These are phyloP conservation scores for Phytophthora europaea DNA, from an alignment of 352 stramenopile genomes.

Conservation along the genomic window DNA sequence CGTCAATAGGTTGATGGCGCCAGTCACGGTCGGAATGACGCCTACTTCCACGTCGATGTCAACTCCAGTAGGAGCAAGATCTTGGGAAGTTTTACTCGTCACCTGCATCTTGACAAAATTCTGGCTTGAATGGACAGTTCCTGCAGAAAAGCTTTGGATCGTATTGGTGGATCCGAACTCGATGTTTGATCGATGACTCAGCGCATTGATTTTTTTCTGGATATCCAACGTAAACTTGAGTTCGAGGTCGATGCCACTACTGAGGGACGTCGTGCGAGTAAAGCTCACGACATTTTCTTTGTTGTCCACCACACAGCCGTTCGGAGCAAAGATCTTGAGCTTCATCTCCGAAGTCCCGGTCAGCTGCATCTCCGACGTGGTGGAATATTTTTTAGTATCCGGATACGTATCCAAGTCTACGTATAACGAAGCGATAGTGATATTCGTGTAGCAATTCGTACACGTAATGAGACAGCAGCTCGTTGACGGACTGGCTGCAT, in stretches of 20 bases:
- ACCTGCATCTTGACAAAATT: background rate
- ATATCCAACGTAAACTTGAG: background rate
- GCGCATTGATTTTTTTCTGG: background rate
- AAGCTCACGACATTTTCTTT: background rate
- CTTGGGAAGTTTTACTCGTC: slow-evolving; percentile 1
- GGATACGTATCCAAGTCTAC: background rate
- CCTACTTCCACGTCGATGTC: background rate
- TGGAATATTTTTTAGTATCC: background rate
- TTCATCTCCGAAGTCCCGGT: background rate
- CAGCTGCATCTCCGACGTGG: background rate
- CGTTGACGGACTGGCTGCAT: background rate
- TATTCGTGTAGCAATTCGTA: background rate
- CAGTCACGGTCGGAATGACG: background rate
- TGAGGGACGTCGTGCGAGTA: background rate
- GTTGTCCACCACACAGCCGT: background rate
- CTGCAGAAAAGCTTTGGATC: background rate
- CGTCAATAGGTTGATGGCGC: background rate
- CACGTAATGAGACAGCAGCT: background rate
- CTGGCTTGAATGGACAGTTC: background rate
- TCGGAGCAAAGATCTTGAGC: slow-evolving; percentile 1
- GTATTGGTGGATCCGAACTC: background rate
- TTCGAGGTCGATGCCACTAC: background rate
- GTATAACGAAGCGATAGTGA: background rate
- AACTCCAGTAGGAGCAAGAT: background rate
- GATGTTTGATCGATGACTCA: background rate